phyloP scores from a whole-genome alignment of 2,329 filamentous ascomycete genomes.

The Aspergillus sp. region DNA sequence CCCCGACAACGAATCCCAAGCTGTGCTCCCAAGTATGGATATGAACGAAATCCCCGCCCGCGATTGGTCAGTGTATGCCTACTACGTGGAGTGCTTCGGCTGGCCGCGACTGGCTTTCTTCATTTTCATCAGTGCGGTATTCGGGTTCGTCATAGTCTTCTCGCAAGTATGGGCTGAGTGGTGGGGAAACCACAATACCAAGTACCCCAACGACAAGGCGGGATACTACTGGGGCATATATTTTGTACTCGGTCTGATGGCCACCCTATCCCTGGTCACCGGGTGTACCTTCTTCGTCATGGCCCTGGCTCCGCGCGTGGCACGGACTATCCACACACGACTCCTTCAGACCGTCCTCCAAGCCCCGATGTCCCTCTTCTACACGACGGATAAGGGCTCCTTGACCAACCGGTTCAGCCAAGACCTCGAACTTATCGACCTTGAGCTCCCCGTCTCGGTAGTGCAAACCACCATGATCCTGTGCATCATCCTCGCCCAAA shows the following conservation, averaged over 20 bases:
- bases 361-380: conserved; percentile 12
- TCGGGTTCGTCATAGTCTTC: conserved; percentile 10
- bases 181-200: conserved; percentile 15
- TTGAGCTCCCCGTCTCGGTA: conserved; percentile 39
- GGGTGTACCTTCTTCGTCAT: conserved; percentile 24
- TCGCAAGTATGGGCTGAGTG: conserved; percentile 19
- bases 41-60: conserved; percentile 1
- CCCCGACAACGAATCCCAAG: neutral
- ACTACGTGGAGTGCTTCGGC: conserved; percentile 26
- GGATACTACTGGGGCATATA: neutral
- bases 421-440: conserved; percentile 50
- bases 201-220: neutral
- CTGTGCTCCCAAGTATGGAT: neutral
- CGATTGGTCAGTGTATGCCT: conserved; percentile 23
- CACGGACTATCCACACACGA: neutral
- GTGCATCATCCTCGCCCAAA: conserved; percentile 19
- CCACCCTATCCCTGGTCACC: neutral
- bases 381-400: conserved; percentile 7
- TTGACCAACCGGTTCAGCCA: conserved; percentile 30
- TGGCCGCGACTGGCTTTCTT: conserved; percentile 16
- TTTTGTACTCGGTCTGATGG: conserved; percentile 2
- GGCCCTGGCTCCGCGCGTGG: conserved; percentile 16
- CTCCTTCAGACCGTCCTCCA: neutral
- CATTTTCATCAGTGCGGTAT: conserved; percentile 18
- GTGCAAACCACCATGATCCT: neutral